These are phyloP conservation scores for Ogataea nitratoaversa DNA, from an alignment of 805 yeast species.

Conservation along the genomic window DNA sequence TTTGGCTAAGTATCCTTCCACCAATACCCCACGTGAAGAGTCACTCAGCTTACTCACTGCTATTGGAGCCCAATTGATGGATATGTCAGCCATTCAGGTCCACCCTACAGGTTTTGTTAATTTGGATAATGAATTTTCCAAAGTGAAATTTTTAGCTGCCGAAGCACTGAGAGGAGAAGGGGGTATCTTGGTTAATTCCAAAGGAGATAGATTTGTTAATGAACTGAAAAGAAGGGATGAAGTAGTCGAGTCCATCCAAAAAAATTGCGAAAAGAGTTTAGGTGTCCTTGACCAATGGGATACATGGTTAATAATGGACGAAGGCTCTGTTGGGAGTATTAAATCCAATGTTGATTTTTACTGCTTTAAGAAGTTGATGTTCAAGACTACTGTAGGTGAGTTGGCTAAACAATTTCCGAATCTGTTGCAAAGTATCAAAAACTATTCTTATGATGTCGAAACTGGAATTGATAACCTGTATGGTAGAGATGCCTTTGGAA, in stretches of 20 bases:
- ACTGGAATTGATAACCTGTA: constrained; percentile 5
- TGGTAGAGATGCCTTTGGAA: constrained; percentile 15
- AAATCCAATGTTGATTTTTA: constrained; percentile 54
- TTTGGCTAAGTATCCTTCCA: constrained; percentile 49
- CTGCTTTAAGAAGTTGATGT: constrained; percentile 51
- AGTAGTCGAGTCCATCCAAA: constrained; percentile 54
- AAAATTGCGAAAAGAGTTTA: constrained; percentile 22
- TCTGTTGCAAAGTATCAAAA: constrained; percentile 7
- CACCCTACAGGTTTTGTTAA: constrained; percentile 62
- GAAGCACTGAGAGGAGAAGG: constrained; percentile 67
- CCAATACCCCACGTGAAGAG: constrained; percentile 61
- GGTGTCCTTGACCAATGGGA: constrained; percentile 25
- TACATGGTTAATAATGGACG: constrained; percentile 47
- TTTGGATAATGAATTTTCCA: constrained; percentile 37
- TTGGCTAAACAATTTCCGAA: constrained; percentile 34
- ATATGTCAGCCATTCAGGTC: constrained; percentile 62
- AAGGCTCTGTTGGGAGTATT: constrained; percentile 40
- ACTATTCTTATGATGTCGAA: constrained; percentile 7
- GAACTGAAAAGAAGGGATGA: constrained; percentile 59
- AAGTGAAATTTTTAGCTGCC: constrained; percentile 53
- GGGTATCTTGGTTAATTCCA: constrained; percentile 49
- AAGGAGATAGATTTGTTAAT: constrained; percentile 49
- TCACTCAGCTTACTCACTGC: constrained; percentile 53
- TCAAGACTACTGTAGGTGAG: constrained; percentile 39
- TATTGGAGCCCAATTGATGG: constrained; percentile 52